Percentiles rank a stretch among this genome's conserved stretches.
phyloP scores from a whole-genome alignment of 176 grass and related monocot genomes.

The Cenchrus americanus region DNA sequence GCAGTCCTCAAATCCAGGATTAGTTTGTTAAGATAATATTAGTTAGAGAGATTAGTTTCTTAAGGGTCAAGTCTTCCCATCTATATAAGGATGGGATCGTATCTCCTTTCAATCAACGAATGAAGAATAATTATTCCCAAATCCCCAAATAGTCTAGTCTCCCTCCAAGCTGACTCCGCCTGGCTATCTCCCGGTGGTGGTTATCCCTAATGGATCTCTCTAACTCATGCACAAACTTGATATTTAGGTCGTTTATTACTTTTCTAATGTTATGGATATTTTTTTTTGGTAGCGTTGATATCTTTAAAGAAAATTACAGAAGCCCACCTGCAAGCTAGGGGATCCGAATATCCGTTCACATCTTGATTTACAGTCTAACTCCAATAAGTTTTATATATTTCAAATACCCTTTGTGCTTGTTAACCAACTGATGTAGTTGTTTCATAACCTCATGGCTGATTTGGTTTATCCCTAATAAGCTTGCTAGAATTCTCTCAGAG shows the following conservation, averaged over 20 bases:
- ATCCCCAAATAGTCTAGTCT: too few relatives aligned
- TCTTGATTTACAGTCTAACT: neutral
- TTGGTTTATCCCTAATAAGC: neutral
- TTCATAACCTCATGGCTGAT: neutral
- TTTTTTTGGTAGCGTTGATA: neutral
- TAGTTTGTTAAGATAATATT: too few relatives aligned
- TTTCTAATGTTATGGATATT: neutral
- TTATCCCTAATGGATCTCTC: too few relatives aligned
- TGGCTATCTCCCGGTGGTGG: too few relatives aligned
- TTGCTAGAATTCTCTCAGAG: neutral
- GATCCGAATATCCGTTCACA: neutral
- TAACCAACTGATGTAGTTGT: neutral
- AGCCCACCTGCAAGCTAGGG: neutral
- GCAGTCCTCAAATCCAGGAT: too few relatives aligned
- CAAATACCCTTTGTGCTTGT: neutral
- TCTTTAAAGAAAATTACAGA: neutral
- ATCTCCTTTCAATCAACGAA: too few relatives aligned
- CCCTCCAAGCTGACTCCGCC: too few relatives aligned
- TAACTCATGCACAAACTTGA: neutral
- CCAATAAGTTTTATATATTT: neutral
- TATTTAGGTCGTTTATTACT: constrained; percentile 1
- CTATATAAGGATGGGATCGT: too few relatives aligned
- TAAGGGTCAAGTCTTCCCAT: too few relatives aligned
- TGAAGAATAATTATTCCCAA: too few relatives aligned
- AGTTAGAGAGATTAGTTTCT: too few relatives aligned